Evolutionary conservation across 768 basidiomycete genomes (phyloP).

Genomic region (Tricholoma flavovirens): DNA sequence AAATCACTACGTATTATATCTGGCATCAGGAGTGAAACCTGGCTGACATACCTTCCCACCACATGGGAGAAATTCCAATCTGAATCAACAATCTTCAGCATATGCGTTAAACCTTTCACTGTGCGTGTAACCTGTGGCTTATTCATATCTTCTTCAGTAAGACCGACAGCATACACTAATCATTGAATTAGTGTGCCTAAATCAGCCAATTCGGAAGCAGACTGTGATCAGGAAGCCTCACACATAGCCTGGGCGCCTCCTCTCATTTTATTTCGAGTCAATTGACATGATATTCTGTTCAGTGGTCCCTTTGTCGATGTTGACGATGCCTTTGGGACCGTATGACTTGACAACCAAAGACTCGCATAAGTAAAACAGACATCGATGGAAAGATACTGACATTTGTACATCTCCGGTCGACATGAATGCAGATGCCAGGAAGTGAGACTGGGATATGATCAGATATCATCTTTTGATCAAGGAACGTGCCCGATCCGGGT

Average conservation of each 20-base stretch:
- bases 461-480: no score
- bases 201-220: not conserved
- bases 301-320: conserved; percentile 33
- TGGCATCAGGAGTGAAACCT: conserved; percentile 2
- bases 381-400: conserved; percentile 7
- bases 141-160: conserved; percentile 75
- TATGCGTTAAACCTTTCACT: not conserved
- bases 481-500: not conserved
- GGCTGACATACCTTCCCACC: conserved; percentile 76
- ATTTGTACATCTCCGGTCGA: conserved; percentile 40
- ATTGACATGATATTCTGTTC: conserved; percentile 68
- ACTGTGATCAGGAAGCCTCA: conserved; percentile 29
- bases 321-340: conserved; percentile 30
- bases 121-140: conserved; percentile 67
- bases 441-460: not conserved
- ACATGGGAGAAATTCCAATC: conserved; percentile 85
- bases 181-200: not conserved
- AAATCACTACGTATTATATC: not conserved
- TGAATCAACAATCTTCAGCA: conserved; percentile 23
- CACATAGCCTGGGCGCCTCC: conserved; percentile 87
- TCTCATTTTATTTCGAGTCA: conserved; percentile 72
- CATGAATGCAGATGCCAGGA: conserved; percentile 29
- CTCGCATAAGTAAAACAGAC: not conserved
- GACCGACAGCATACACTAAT: conserved; percentile 74
- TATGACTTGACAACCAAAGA: conserved; percentile 31